Evolutionary conservation across 805 yeast genomes (phyloP).

Genomic region (Candida odintsovae): DNA sequence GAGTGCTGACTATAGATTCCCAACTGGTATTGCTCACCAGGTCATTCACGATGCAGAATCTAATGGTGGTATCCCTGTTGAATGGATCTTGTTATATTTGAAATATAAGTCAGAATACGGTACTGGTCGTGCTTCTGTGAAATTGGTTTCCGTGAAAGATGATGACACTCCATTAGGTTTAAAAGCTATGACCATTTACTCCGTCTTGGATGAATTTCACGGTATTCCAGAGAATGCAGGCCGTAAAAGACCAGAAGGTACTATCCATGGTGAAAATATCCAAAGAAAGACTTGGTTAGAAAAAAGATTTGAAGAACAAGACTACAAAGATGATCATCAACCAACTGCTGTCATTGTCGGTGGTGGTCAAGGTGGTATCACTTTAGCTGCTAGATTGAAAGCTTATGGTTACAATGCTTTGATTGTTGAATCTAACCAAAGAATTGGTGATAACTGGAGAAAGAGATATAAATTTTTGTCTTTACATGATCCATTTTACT

Average conservation of each 20-base stretch:
- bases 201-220: constrained; percentile 29
- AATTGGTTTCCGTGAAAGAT: constrained; percentile 27
- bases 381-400: constrained; percentile 37
- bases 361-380: constrained; percentile 42
- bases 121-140: constrained; percentile 27
- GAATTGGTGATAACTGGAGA: constrained; percentile 44
- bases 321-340: constrained; percentile 27
- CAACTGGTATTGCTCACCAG: constrained; percentile 26
- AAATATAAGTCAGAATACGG: constrained; percentile 29
- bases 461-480: constrained; percentile 38
- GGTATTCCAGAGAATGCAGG: constrained; percentile 29
- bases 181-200: constrained; percentile 29
- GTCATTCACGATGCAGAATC: constrained; percentile 25
- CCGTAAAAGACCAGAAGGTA: constrained; percentile 29
- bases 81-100: constrained; percentile 31
- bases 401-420: constrained; percentile 35
- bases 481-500: constrained; percentile 41
- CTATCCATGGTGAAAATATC: constrained; percentile 33
- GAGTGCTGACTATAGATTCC: constrained; percentile 25
- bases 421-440: constrained; percentile 32
- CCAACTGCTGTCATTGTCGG: constrained; percentile 40
- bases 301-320: constrained; percentile 24
- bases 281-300: constrained; percentile 36
- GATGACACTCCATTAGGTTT: constrained; percentile 24
- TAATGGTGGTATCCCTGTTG: constrained; percentile 24